phyloP scores from a whole-genome alignment of 192 early-diverging fungal species.

The Entomortierella parvispora region DNA sequence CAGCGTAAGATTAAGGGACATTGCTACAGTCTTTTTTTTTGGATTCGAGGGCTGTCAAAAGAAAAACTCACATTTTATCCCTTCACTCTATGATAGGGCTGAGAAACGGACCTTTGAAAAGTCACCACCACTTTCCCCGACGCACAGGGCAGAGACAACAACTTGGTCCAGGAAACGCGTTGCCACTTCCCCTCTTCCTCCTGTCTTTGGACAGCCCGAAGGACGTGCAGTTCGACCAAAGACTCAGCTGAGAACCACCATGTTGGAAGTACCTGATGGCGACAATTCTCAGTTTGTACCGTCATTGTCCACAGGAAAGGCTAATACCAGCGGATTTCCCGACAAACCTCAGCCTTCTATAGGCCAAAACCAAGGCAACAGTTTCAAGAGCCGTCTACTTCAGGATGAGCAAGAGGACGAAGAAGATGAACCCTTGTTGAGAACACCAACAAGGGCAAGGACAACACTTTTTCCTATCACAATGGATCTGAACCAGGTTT shows the following conservation, averaged over 20 bases:
- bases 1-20: neutral
- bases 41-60: too few species aligned
- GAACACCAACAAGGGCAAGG: neutral
- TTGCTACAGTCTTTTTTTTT: too few species aligned
- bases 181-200: constrained; percentile 30
- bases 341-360: too few species aligned
- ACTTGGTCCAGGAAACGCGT: constrained; percentile 23
- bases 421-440: neutral
- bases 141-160: neutral
- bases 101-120: constrained; percentile 16
- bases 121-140: constrained; percentile 19
- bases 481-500: neutral
- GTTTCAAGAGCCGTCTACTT: too few species aligned
- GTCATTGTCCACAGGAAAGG: neutral
- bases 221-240: constrained; percentile 18
- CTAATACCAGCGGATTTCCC: neutral
- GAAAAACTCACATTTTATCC: too few species aligned
- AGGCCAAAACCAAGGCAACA: neutral
- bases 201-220: neutral
- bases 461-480: neutral
- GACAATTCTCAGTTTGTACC: neutral
- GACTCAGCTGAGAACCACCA: neutral
- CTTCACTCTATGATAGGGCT: constrained; percentile 13
- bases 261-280: constrained; percentile 15
- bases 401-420: constrained; percentile 6